Percentiles rank a stretch among this genome's conserved stretches.
These are phyloP conservation scores for Xylaria sp. DNA, from an alignment of 2,329 filamentous ascomycete species.

Conservation along the genomic window DNA sequence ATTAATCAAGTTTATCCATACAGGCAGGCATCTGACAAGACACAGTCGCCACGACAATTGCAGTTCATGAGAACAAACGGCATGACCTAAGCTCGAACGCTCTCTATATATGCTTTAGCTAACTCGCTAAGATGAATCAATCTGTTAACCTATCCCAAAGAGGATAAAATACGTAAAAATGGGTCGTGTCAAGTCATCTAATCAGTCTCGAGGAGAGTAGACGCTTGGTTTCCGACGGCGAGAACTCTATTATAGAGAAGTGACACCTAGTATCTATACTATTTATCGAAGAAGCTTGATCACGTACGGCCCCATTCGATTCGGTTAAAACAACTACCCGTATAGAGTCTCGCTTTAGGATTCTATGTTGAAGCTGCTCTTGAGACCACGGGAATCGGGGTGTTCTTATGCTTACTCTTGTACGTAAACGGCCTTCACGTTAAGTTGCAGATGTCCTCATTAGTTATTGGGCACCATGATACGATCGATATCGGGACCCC, in stretches of 20 bases:
- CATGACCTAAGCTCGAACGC: neutral
- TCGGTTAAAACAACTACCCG: neutral
- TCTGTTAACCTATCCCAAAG: no score
- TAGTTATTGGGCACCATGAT: constrained; percentile 58
- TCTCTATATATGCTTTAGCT: neutral
- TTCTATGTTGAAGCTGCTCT: neutral
- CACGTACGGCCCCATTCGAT: neutral
- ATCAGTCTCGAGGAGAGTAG: constrained; percentile 4
- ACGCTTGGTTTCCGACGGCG: no score
- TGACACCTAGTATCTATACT: neutral
- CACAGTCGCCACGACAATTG: neutral
- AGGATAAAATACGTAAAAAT: neutral
- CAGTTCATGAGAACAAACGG: neutral
- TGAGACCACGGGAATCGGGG: neutral
- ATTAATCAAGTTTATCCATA: neutral
- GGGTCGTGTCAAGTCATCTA: neutral
- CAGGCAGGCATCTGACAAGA: neutral
- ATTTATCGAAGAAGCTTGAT: neutral
- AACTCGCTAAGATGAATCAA: neutral
- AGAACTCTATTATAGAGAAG: neutral
- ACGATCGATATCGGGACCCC: constrained; percentile 64
- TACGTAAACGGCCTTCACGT: no score
- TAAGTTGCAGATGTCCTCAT: no score
- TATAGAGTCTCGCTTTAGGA: neutral
- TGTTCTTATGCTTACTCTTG: no score